Evolutionary conservation across 768 basidiomycete genomes (phyloP), one percentile per base, ranked within the genome.

Genomic region (Strobilomyces dryophilus): DNA sequence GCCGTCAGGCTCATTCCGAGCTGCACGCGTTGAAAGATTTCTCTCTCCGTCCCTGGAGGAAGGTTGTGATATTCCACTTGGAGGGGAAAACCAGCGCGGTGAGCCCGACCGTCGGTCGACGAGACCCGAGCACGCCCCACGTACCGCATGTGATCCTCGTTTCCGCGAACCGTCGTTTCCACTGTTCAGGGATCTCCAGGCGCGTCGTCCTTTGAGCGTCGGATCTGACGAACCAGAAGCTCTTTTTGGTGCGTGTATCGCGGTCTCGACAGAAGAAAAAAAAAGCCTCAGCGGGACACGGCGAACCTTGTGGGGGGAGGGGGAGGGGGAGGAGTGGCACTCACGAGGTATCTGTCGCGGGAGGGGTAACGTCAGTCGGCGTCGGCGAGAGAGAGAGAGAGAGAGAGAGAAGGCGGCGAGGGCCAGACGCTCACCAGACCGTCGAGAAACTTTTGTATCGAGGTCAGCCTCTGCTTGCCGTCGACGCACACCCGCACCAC

Each of bases 21-120:
- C 59, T 93, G 91, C 15, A 93, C 90, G 26, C 91, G 76, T 59
- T 89, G 85, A 62, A 89, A 90, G 20, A 92, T 84, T 49, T 92
- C 90, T 45, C 89, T 80, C 66, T 92, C 89, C 5, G 75, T 71
- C 6, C 74, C 73, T 12, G 79, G 74, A 2, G 75, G 66, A 1
- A 92, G 70, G 27, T 73, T 65, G 34, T 73, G 67, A 59, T 92
- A 92, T 67, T 90, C 87, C 45, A 89, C 89, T 91, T 49, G 20
- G 11, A 8, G 42, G 2, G 29, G 10, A 29, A n/a, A n/a, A n/a
- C n/a, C n/a, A n/a, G n/a, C n/a, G n/a, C 9, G 9, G 29, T 60
- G 35, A 51, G 39, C 17, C 24, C 37, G 26, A 14, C n/a, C n/a
- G n/a, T n/a, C n/a, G n/a, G n/a, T n/a, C n/a, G n/a, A n/a, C n/a